These are phyloP conservation scores for Tetrapisispora namnaoensis DNA, from an alignment of 805 yeast species.

Conservation along the genomic window DNA sequence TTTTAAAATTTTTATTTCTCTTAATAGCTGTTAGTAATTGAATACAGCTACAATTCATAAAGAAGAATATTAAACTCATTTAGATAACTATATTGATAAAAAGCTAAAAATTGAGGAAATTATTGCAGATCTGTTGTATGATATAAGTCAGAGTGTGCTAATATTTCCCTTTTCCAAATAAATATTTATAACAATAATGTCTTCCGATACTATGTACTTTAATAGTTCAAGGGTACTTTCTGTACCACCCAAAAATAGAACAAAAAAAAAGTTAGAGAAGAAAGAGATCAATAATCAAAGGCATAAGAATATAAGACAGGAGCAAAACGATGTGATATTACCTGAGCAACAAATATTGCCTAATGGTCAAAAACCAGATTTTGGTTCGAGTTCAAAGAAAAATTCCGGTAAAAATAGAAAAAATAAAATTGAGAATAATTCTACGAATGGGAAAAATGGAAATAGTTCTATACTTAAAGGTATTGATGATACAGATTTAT, in stretches of 20 bases:
- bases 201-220: slow-evolving; percentile 5
- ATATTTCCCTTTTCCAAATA: neutral
- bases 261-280: slow-evolving; percentile 1
- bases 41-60: neutral
- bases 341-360: slow-evolving; percentile 23
- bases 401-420: neutral
- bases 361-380: slow-evolving; percentile 27
- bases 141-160: no score
- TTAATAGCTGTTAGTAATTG: no score
- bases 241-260: slow-evolving; percentile 2
- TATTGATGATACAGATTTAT: slow-evolving; percentile 6
- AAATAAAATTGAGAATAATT: neutral
- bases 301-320: slow-evolving; percentile 2
- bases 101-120: no score
- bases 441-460: neutral
- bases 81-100: neutral
- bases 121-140: no score
- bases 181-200: slow-evolving; percentile 1
- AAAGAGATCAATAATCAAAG: slow-evolving; percentile 1
- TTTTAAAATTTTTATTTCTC: no score
- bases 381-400: slow-evolving; percentile 14
- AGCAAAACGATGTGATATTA: neutral
- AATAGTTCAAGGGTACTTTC: slow-evolving; percentile 5
- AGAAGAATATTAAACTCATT: neutral
- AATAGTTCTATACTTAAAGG: neutral